Base-by-base conservation (phyloP, 768 basidiomycete species). In the Tremella yokohamensis region DNA sequence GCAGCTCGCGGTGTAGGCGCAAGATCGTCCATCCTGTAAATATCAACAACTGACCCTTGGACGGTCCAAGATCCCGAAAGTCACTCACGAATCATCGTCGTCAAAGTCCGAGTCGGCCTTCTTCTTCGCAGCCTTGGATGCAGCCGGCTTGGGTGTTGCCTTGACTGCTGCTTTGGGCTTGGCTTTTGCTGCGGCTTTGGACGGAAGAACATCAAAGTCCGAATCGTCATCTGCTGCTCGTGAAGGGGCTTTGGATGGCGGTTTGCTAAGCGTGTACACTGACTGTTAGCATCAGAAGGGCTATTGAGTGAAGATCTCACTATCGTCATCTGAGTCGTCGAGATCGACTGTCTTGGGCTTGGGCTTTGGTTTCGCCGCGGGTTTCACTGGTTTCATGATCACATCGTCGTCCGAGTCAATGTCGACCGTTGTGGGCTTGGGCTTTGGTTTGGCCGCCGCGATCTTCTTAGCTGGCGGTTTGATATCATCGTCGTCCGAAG, bases 391-490 rank as follows among this genome's bases (percentile, higher is more conserved):
- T 19, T 49, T 49, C 22, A 22, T 49, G n/a, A 26, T 49, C 11
- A 69, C 52, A 50, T 78, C 55, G 38, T 76, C 78, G 8, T 65
- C 57, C 29, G 29, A 34, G 34, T 62, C 60, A 11, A 66, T 22
- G 8, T 70, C 60, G 45, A 61, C 56, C n/a, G 57, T 49, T 44
- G 63, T 66, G 2, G 69, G 19, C 40, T 65, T 63, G 0, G 65
- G 40, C 16, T 58, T 69, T 4, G 69, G 20, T 52, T 66, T 45
- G n/a, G 42, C n/a, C 3, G 76, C 71, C 4, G 76, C 63, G 2
- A 66, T 62, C 54, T 74, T 71, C 40, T 69, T 67, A 49, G 66
- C 62, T 65, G 75, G 77, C 78, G 82, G 74, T 20, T 64, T 29
- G n/a, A n/a, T n/a, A n/a, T 71, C 69, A 1, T 65, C 65, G 6